These are phyloP conservation scores for Phytophthora niederhauseri DNA, from an alignment of 352 stramenopile genomes.

Conservation along the genomic window DNA sequence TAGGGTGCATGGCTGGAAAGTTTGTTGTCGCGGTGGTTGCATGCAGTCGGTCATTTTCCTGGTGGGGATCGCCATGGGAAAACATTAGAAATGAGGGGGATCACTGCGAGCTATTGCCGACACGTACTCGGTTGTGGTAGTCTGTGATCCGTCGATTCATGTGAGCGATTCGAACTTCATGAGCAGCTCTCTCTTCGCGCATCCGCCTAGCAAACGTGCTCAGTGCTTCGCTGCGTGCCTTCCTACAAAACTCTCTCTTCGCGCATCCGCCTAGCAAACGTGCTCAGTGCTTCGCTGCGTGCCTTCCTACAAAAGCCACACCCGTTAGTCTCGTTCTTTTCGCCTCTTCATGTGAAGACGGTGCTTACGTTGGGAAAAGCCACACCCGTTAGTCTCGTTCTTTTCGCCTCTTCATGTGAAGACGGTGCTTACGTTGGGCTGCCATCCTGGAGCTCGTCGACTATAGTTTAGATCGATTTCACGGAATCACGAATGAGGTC, in stretches of 20 bases:
- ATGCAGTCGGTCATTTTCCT: slow-evolving; percentile 72
- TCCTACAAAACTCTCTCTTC: slow-evolving; percentile 51
- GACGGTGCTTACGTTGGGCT: slow-evolving; percentile 47
- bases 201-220: slow-evolving; percentile 66
- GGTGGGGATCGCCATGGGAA: neutral
- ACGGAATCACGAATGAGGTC: neutral
- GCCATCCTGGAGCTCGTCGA: slow-evolving; percentile 46
- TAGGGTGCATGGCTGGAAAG: slow-evolving; percentile 83
- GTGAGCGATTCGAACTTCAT: slow-evolving; percentile 71
- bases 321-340: too few relatives aligned
- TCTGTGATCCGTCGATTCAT: slow-evolving; percentile 87
- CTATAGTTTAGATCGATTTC: slow-evolving; percentile 13
- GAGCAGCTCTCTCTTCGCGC: slow-evolving; percentile 57
- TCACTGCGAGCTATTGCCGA: neutral
- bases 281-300: slow-evolving; percentile 62
- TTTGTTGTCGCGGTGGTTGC: slow-evolving; percentile 72
- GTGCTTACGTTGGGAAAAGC: slow-evolving; percentile 53
- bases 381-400: neutral
- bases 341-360: too few relatives aligned
- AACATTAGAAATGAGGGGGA: neutral
- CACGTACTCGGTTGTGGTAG: slow-evolving; percentile 68
- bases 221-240: slow-evolving; percentile 52
- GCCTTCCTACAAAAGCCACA: slow-evolving; percentile 32
- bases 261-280: slow-evolving; percentile 63
- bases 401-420: neutral